Evolutionary conservation across 106 monocot genomes (phyloP).

Genomic region (Dendrobium officinale): DNA sequence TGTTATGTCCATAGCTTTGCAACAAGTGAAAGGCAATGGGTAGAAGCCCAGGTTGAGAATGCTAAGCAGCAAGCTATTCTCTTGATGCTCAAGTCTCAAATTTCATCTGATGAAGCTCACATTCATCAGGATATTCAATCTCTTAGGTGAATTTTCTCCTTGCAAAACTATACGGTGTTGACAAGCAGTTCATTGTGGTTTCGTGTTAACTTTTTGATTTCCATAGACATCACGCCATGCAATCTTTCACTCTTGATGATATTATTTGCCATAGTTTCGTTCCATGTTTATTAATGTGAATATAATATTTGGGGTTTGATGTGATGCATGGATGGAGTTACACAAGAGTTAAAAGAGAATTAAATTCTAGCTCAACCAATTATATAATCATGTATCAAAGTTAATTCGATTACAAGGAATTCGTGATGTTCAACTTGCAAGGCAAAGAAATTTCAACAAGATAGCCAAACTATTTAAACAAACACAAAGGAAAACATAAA

Average conservation of each 20-base stretch:
- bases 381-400: too few relatives aligned
- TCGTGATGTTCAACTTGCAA: too few relatives aligned
- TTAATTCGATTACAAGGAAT: too few relatives aligned
- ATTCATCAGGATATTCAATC: conserved; percentile 88
- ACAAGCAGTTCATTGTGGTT: background rate
- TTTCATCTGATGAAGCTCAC: conserved; percentile 93
- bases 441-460: too few relatives aligned
- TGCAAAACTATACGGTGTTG: background rate
- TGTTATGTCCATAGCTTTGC: conserved; percentile 59
- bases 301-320: background rate
- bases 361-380: too few relatives aligned
- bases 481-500: too few relatives aligned
- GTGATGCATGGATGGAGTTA: too few relatives aligned
- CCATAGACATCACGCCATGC: background rate
- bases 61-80: conserved; percentile 94
- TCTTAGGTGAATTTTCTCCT: conserved; percentile 46
- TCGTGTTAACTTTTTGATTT: background rate
- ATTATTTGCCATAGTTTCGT: background rate
- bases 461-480: too few relatives aligned
- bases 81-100: conserved; percentile 62
- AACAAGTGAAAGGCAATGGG: conserved; percentile 98
- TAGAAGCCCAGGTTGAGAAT: conserved; percentile 98
- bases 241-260: background rate
- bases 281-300: background rate
- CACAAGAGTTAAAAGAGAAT: too few relatives aligned